These are phyloP conservation scores for Melaleuca quinquenervia DNA, from an alignment of 345 rosid species.

Conservation along the genomic window DNA sequence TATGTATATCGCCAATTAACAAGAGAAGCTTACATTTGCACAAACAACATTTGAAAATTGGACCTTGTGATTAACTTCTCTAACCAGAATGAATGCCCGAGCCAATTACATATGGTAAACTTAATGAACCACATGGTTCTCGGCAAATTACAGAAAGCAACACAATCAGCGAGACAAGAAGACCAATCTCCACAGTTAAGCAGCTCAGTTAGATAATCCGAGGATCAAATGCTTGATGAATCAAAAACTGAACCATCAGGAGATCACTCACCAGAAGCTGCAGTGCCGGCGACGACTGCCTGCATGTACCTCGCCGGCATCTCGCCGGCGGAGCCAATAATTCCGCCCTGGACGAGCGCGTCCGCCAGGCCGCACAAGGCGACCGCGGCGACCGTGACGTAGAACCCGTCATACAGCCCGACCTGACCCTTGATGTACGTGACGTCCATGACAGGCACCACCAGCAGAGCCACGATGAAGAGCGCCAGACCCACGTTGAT, in stretches of 20 bases:
- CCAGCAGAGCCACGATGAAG: conserved; percentile 46
- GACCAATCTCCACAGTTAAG: background rate
- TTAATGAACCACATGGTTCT: background rate
- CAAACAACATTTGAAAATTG: background rate
- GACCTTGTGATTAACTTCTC: background rate
- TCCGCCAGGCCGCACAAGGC: conserved; percentile 66
- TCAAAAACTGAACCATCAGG: background rate
- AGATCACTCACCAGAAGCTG: conserved; percentile 64
- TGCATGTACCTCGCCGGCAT: conserved; percentile 92
- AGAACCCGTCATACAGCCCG: conserved; percentile 62
- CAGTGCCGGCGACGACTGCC: conserved; percentile 92
- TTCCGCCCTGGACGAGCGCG: conserved; percentile 86
- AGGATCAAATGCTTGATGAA: background rate
- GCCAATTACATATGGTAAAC: background rate
- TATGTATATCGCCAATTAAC: background rate
- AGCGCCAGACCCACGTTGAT: conserved; percentile 67
- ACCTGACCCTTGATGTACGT: conserved; percentile 65
- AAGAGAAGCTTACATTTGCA: background rate
- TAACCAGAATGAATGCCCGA: background rate
- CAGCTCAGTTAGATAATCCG: background rate
- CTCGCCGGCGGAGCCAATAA: conserved; percentile 87
- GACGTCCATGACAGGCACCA: conserved; percentile 70
- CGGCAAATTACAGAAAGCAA: background rate
- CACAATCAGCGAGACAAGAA: background rate
- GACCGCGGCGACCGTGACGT: conserved; percentile 42